These are phyloP conservation scores for Schizophyllum commune DNA, from an alignment of 1,284 basidiomycete species.

Conservation along the genomic window DNA sequence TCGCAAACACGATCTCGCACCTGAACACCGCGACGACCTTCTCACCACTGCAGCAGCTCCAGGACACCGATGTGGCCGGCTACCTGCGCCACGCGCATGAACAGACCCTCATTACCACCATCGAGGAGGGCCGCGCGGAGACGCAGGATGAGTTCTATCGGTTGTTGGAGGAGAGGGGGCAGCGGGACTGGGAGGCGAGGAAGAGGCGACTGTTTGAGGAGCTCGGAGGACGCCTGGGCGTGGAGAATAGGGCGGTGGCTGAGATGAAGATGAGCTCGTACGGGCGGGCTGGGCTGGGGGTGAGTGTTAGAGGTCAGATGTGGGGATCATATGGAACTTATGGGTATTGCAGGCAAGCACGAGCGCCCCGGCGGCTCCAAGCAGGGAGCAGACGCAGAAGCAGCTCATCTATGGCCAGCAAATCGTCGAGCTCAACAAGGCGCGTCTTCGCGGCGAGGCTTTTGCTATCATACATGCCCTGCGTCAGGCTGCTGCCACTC, in stretches of 20 bases:
- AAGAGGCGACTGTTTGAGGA: slow-evolving; percentile 90
- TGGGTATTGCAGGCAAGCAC: slow-evolving; percentile 29
- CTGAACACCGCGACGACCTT: slow-evolving; percentile 83
- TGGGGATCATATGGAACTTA: no score
- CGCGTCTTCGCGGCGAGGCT: slow-evolving; percentile 63
- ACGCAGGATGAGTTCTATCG: slow-evolving; percentile 82
- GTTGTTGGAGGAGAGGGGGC: slow-evolving; percentile 67
- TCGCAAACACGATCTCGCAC: slow-evolving; percentile 75
- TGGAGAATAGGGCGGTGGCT: slow-evolving; percentile 42
- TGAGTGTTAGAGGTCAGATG: slow-evolving; percentile 23
- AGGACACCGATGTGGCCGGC: slow-evolving; percentile 86
- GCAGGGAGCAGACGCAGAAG: slow-evolving; percentile 69
- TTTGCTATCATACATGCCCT: slow-evolving; percentile 71
- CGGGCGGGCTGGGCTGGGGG: slow-evolving; percentile 46
- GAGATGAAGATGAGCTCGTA: slow-evolving; percentile 57
- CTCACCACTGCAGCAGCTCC: slow-evolving; percentile 74
- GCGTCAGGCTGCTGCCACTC: slow-evolving; percentile 51
- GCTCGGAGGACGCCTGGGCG: slow-evolving; percentile 59
- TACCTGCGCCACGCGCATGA: slow-evolving; percentile 90
- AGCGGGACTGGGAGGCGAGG: slow-evolving; percentile 83
- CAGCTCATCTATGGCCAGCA: slow-evolving; percentile 93
- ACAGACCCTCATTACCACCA: slow-evolving; percentile 88
- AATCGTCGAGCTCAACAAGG: slow-evolving; percentile 65
- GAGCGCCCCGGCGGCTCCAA: slow-evolving; percentile 42
- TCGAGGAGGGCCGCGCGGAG: slow-evolving; percentile 82